Conservation (phyloP, 208 protist species). For the Trichomonas gallinae region DNA sequence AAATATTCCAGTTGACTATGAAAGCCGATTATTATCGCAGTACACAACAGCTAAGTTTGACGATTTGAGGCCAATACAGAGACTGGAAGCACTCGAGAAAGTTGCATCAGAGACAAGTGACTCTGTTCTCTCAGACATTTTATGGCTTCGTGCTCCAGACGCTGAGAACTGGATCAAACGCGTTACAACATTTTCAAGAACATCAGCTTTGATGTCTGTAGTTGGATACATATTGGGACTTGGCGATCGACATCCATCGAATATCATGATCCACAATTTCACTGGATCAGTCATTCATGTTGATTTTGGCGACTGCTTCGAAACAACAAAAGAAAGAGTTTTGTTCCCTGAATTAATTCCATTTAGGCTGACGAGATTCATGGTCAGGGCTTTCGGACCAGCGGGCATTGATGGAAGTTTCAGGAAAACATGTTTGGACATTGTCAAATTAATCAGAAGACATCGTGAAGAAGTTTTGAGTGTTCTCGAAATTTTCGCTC, state of each 20-base stretch:
- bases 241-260: neutral
- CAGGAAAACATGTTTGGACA: neutral
- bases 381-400: neutral
- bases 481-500: neutral
- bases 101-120: neutral
- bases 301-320: slow-evolving; percentile 33
- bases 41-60: neutral
- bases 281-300: slow-evolving; percentile 18
- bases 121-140: neutral
- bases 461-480: neutral
- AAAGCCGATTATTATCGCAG: neutral
- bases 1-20: neutral
- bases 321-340: slow-evolving; percentile 22
- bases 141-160: neutral
- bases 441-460: neutral
- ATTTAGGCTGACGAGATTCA: slow-evolving; percentile 3
- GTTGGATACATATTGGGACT: slow-evolving; percentile 18
- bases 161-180: neutral
- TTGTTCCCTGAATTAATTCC: slow-evolving; percentile 16
- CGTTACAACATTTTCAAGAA: neutral
- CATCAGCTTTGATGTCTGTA: neutral
- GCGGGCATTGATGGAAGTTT: neutral
- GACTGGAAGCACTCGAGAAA: neutral
- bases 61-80: neutral
- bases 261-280: neutral